phyloP scores from a whole-genome alignment of 306 rosid species.

The Cyclanthera cordifolia region DNA sequence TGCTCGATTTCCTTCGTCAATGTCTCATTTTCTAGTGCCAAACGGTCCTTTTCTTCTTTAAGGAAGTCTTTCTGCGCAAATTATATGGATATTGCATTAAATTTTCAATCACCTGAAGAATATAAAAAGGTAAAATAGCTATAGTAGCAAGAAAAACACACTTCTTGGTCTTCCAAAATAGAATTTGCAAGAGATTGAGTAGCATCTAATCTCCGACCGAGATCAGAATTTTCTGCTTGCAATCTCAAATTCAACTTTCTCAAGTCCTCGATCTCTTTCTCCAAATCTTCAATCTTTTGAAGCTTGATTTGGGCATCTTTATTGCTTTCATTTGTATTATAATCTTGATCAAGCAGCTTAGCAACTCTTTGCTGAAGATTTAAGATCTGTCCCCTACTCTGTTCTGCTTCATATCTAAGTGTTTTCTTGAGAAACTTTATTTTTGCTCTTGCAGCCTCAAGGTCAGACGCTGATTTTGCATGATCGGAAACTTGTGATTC shows the following conservation, averaged over 20 bases:
- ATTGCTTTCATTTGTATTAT: slow-evolving; percentile 22
- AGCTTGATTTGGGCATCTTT: slow-evolving; percentile 28
- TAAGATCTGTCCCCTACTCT: slow-evolving; percentile 50
- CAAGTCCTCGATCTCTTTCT: slow-evolving; percentile 45
- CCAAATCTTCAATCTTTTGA: slow-evolving; percentile 45
- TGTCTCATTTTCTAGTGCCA: slow-evolving; percentile 34
- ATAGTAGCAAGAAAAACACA: slow-evolving; percentile 9
- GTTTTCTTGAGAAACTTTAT: slow-evolving; percentile 58
- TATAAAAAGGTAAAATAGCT: slow-evolving; percentile 4
- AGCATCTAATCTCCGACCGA: slow-evolving; percentile 60
- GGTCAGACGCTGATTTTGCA: slow-evolving; percentile 40
- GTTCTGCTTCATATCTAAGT: slow-evolving; percentile 57
- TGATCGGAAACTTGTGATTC: slow-evolving; percentile 42
- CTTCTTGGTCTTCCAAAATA: slow-evolving; percentile 58
- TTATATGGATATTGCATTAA: background rate
- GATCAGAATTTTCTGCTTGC: slow-evolving; percentile 48
- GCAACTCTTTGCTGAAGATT: slow-evolving; percentile 48
- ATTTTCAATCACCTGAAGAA: background rate
- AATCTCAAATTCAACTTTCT: slow-evolving; percentile 40
- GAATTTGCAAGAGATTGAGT: slow-evolving; percentile 71
- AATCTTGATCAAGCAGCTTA: slow-evolving; percentile 53
- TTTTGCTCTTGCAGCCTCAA: slow-evolving; percentile 57
- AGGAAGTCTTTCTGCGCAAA: slow-evolving; percentile 39
- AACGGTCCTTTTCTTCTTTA: slow-evolving; percentile 35
- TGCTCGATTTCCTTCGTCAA: slow-evolving; percentile 47